Evolutionary conservation across 2,329 filamentous ascomycete species (phyloP).

Genomic region (Didymosphaeria variabile): DNA sequence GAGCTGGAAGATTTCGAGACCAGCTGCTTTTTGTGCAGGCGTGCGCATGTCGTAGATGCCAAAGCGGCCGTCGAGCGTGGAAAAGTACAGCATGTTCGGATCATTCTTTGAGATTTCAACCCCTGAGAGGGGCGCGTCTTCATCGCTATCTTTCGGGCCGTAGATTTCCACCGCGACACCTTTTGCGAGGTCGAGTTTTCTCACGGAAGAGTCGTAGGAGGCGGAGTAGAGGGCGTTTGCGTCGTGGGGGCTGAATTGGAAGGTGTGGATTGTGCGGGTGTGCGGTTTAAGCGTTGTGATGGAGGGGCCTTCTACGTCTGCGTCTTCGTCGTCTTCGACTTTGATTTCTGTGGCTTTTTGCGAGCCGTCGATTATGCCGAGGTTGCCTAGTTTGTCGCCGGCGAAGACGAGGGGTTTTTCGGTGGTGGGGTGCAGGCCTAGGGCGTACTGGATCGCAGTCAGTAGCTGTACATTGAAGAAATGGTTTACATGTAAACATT

Average conservation of each 20-base stretch:
- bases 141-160: conserved; percentile 72
- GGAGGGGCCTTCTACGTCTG: conserved; percentile 73
- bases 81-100: conserved; percentile 82
- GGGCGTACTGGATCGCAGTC: conserved; percentile 65
- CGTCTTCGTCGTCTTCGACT: conserved; percentile 70
- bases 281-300: conserved; percentile 92
- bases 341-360: conserved; percentile 66
- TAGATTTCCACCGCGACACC: conserved; percentile 83
- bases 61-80: conserved; percentile 81
- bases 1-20: conserved; percentile 73
- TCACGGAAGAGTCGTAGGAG: conserved; percentile 92
- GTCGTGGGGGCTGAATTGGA: conserved; percentile 79
- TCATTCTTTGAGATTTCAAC: conserved; percentile 79
- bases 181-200: conserved; percentile 83
- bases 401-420: conserved; percentile 91
- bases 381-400: conserved; percentile 89
- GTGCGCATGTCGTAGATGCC: conserved; percentile 82
- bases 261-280: conserved; percentile 84
- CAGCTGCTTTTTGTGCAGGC: conserved; percentile 58
- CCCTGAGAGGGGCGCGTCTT: conserved; percentile 82
- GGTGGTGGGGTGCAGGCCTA: conserved; percentile 86
- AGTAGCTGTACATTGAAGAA: conserved; percentile 28
- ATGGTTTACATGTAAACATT: no score
- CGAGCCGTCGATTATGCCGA: conserved; percentile 90
- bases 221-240: conserved; percentile 80